Conservation (phyloP, 164 flowering plant species). For the Berberis vulgaris region DNA sequence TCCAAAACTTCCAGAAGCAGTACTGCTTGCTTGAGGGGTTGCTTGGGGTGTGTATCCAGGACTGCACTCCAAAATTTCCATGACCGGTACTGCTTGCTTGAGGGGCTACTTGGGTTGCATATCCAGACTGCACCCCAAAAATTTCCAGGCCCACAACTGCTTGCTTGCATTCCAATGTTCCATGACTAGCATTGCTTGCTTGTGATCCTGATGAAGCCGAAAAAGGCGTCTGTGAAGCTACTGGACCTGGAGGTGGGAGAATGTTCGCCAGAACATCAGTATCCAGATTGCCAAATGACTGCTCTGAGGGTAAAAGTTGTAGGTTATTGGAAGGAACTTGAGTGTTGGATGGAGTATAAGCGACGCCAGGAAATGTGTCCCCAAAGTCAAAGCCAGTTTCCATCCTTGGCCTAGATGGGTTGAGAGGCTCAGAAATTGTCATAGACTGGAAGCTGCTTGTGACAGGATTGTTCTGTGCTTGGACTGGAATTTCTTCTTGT, state of each 20-base stretch:
- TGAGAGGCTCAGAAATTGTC: constrained; percentile 18
- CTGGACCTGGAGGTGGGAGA: constrained; percentile 52
- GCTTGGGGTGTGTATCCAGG: background rate
- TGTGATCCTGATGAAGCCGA: constrained; percentile 22
- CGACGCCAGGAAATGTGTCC: constrained; percentile 36
- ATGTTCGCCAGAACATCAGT: constrained; percentile 73
- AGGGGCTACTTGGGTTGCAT: constrained; percentile 9
- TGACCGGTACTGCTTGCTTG: constrained; percentile 8
- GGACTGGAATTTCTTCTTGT: constrained; percentile 19
- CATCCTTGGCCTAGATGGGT: constrained; percentile 16
- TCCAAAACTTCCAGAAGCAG: background rate
- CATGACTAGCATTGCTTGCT: constrained; percentile 12
- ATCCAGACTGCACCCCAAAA: background rate
- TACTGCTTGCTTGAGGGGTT: background rate
- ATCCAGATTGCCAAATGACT: constrained; percentile 23
- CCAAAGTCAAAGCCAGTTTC: constrained; percentile 33
- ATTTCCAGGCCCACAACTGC: background rate
- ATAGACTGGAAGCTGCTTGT: constrained; percentile 29
- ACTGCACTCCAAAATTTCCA: constrained; percentile 20
- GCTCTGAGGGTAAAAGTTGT: constrained; percentile 35
- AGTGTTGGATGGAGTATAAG: constrained; percentile 24
- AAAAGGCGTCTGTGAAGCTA: constrained; percentile 25
- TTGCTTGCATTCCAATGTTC: constrained; percentile 15
- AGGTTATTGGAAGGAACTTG: constrained; percentile 32
- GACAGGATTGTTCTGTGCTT: constrained; percentile 26